These are phyloP conservation scores for Xylaria flabelliformis DNA, from an alignment of 495 filamentous ascomycete genomes.

Conservation along the genomic window DNA sequence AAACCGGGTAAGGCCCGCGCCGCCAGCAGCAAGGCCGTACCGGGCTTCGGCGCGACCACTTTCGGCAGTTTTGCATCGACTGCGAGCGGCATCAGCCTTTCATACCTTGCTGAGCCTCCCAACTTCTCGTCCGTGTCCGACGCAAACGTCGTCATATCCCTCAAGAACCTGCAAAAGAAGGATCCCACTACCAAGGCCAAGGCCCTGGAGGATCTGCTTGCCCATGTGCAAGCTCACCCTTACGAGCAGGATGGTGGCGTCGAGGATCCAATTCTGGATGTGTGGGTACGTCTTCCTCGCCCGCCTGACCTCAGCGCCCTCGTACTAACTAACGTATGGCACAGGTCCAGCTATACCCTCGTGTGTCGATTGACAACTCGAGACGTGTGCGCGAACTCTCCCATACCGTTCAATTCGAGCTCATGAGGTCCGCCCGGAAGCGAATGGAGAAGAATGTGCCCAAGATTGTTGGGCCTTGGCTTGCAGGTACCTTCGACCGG, in stretches of 20 bases:
- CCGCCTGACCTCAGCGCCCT: background rate
- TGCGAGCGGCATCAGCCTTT: conserved; percentile 57
- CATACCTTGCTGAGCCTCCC: conserved; percentile 85
- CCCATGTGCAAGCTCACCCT: conserved; percentile 59
- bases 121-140: conserved; percentile 80
- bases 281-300: conserved; percentile 67
- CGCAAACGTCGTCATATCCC: conserved; percentile 79
- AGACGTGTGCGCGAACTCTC: conserved; percentile 86
- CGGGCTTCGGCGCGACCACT: conserved; percentile 34
- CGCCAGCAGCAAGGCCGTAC: conserved; percentile 38
- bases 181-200: conserved; percentile 93
- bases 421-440: conserved; percentile 76
- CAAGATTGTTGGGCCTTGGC: conserved; percentile 81
- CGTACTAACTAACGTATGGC: conserved; percentile 22
- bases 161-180: conserved; percentile 92
- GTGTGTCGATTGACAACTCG: conserved; percentile 84
- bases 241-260: conserved; percentile 59
- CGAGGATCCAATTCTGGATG: conserved; percentile 79
- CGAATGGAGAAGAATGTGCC: conserved; percentile 79
- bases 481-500: conserved; percentile 84
- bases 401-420: conserved; percentile 73
- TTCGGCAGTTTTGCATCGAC: conserved; percentile 59
- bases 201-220: conserved; percentile 83
- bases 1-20: conserved; percentile 40
- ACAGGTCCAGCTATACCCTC: conserved; percentile 84